Percentiles rank a stretch among this genome's conserved stretches.
phyloP scores from a whole-genome alignment of 1,284 basidiomycete species.

The Salmacisia buchloeana region DNA sequence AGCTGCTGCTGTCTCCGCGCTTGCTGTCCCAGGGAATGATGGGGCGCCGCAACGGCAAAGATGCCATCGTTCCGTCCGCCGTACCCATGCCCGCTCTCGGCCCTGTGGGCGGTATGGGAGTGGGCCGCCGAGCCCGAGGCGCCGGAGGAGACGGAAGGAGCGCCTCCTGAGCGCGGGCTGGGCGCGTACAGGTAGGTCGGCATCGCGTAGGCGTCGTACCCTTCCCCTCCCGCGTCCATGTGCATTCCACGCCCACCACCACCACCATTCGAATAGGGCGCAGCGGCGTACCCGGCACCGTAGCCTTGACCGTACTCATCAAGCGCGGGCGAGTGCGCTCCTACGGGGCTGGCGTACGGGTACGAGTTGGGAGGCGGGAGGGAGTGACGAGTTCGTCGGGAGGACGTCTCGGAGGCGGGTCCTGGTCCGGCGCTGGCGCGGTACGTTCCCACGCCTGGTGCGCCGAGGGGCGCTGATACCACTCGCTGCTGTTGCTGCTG shows the following conservation, averaged over 20 bases:
- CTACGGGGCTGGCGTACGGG: too few relatives aligned
- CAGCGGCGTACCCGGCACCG: too few relatives aligned
- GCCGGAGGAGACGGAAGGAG: slow-evolving; percentile 4
- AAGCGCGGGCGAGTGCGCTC: too few relatives aligned
- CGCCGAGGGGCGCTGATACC: not conserved
- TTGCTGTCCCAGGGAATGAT: not conserved
- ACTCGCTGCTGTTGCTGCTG: too few relatives aligned
- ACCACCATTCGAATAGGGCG: too few relatives aligned
- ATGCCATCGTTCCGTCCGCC: not conserved
- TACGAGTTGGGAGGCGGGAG: not conserved
- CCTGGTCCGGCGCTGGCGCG: not conserved
- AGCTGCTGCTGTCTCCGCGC: not conserved
- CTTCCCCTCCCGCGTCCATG: too few relatives aligned
- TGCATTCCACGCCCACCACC: not conserved
- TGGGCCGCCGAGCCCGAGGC: not conserved
- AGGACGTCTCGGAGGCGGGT: not conserved
- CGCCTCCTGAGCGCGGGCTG: not conserved
- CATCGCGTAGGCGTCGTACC: not conserved
- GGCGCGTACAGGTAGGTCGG: not conserved
- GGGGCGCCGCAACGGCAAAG: not conserved
- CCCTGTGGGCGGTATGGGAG: too few relatives aligned
- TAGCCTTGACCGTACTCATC: too few relatives aligned
- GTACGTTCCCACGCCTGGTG: not conserved
- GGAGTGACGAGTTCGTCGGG: not conserved
- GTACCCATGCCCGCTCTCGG: too few relatives aligned